phyloP scores from a whole-genome alignment of 805 yeast species.

The Candida wancherniae region DNA sequence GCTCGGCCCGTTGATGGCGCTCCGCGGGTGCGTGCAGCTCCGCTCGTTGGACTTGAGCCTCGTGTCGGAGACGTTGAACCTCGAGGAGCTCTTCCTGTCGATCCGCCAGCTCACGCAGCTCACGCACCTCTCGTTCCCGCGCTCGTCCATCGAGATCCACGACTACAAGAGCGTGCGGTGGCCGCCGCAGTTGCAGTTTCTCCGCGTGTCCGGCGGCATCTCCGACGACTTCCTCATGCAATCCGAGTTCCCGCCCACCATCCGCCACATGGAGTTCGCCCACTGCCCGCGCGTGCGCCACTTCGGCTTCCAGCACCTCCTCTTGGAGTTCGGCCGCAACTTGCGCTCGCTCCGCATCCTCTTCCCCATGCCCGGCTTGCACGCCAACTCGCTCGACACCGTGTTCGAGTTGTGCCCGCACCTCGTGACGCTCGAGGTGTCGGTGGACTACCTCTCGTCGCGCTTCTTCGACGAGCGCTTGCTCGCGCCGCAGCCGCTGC shows the following conservation, averaged over 20 bases:
- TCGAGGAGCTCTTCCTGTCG: slow-evolving; percentile 73
- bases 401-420: slow-evolving; percentile 76
- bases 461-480: slow-evolving; percentile 32
- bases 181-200: slow-evolving; percentile 72
- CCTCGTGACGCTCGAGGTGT: slow-evolving; percentile 54
- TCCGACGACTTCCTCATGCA: slow-evolving; percentile 70
- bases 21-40: slow-evolving; percentile 64
- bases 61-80: slow-evolving; percentile 86
- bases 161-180: slow-evolving; percentile 53
- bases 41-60: slow-evolving; percentile 70
- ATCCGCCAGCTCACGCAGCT: slow-evolving; percentile 57
- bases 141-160: slow-evolving; percentile 74
- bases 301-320: slow-evolving; percentile 55
- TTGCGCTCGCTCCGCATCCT: slow-evolving; percentile 60
- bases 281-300: slow-evolving; percentile 81
- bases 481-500: slow-evolving; percentile 20
- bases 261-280: slow-evolving; percentile 69
- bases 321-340: slow-evolving; percentile 61
- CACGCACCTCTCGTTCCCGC: slow-evolving; percentile 78
- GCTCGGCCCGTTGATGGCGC: slow-evolving; percentile 76
- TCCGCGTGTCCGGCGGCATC: slow-evolving; percentile 85
- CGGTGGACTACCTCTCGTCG: slow-evolving; percentile 72
- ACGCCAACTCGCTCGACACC: slow-evolving; percentile 64
- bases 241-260: slow-evolving; percentile 68
- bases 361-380: slow-evolving; percentile 85